Evolutionary conservation across 2,329 filamentous ascomycete species (phyloP), one percentile per base, ranked within the genome.

Genomic region (Microdochium nivale): DNA sequence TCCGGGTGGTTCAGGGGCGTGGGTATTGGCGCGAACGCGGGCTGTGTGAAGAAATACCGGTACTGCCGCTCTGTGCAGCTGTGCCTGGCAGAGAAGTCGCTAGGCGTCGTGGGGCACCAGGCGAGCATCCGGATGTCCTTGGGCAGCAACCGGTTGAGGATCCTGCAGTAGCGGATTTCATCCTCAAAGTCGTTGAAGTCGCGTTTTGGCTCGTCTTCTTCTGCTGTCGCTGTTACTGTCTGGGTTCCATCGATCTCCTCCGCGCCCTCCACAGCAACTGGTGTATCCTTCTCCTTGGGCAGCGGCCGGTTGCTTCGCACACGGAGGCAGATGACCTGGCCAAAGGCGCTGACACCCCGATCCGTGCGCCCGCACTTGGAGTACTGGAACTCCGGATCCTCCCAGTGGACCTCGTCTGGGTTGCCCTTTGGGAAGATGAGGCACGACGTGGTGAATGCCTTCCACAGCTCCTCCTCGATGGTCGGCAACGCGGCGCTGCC

Each of bases 21-120:
- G 1, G 86, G 82, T 3, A 80, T 75, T 0, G 90, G 90, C 2
- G 82, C 73, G 63, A 90, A 96, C 1, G 87, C 88, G 0, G 94
- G 94, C 65, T 96, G 90, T 0, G 94, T 97, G 73, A 99, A 99
- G 75, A 96, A 97, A 70, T 99, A 99, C 53, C 89, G 84, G 72
- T 99, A 99, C 58, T 88, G 86, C 23, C 94, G 80, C 70, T 96
- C 90, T 55, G 86, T 83, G 70, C 94, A 99, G 51, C 88, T 90
- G 76, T 96, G 96, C 40, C 94, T 84, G 3, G 94, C 94, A 32
- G 88, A 90, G 68, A 99, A 99, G 55, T 81, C 80, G 9, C 79
- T 70, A 0, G 91, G 89, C 16, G 87, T 88, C 27, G 81, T 76
- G 0, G 92, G 90, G 65, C 91, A 96, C 94, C 94, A 99, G 2